Conservation (phyloP, 2,329 filamentous ascomycete genomes). For the Penicillium brasilianum region DNA sequence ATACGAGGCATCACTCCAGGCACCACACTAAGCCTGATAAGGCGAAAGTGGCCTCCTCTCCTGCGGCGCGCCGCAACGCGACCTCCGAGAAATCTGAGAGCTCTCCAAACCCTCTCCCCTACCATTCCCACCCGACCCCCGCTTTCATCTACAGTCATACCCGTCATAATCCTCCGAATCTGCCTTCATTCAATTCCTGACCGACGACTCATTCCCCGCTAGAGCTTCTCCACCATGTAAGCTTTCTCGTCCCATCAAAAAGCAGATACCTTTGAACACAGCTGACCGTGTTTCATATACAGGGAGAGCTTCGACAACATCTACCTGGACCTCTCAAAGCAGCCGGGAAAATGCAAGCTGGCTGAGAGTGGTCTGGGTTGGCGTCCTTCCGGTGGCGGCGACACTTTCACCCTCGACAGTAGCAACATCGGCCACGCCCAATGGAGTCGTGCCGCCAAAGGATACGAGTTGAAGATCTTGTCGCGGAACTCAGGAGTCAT, state of each 20-base stretch:
- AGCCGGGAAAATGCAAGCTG: slow-evolving; percentile 90
- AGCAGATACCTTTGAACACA: slow-evolving; percentile 4
- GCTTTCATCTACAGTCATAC: slow-evolving; percentile 6
- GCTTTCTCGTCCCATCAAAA: slow-evolving; percentile 15
- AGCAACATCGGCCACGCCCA: slow-evolving; percentile 84
- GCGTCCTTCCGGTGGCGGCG: slow-evolving; percentile 85
- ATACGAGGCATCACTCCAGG: slow-evolving; percentile 23
- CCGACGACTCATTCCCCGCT: slow-evolving; percentile 1
- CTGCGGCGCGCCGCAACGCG: slow-evolving; percentile 32
- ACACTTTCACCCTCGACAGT: slow-evolving; percentile 91
- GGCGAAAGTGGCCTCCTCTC: slow-evolving; percentile 29
- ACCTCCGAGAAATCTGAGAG: slow-evolving; percentile 32
- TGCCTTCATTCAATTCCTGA: background rate
- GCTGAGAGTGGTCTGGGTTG: slow-evolving; percentile 93
- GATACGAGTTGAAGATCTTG: slow-evolving; percentile 91
- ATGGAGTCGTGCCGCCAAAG: slow-evolving; percentile 92
- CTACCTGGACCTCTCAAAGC: slow-evolving; percentile 92
- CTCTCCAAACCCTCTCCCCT: slow-evolving; percentile 14
- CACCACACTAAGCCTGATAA: slow-evolving; percentile 22
- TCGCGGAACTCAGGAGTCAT: slow-evolving; percentile 83
- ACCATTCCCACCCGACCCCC: slow-evolving; percentile 9
- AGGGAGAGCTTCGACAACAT: slow-evolving; percentile 97
- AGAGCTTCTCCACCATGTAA: slow-evolving; percentile 44
- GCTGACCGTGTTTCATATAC: slow-evolving; percentile 17
- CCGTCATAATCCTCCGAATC: background rate